These are phyloP conservation scores for Irpex sp. DNA, from an alignment of 1,284 basidiomycete genomes.

Conservation along the genomic window DNA sequence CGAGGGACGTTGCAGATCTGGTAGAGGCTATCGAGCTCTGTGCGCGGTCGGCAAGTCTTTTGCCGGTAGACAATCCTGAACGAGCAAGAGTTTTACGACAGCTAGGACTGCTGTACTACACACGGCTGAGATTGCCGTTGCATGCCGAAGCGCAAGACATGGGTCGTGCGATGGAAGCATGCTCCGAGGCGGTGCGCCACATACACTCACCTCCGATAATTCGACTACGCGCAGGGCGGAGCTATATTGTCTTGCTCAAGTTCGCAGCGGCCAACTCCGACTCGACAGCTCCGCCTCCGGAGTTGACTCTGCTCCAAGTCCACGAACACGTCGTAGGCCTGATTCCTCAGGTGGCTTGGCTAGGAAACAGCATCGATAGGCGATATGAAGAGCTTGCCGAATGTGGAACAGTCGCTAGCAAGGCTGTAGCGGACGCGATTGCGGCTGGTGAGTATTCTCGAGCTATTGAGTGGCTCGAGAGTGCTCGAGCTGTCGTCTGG, in stretches of 20 bases:
- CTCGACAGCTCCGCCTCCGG: not conserved
- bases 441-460: not conserved
- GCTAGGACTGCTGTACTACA: not conserved
- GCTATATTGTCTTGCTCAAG: not conserved
- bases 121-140: not conserved
- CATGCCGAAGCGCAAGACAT: not conserved
- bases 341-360: not conserved
- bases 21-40: not conserved
- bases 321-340: not conserved
- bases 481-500: not conserved
- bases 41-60: not conserved
- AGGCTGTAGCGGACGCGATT: not conserved
- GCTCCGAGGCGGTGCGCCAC: not conserved
- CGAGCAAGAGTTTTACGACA: not conserved
- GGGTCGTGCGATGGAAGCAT: not conserved
- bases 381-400: not conserved
- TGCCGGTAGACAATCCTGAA: not conserved
- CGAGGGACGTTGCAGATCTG: not conserved
- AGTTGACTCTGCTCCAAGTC: not conserved
- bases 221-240: not conserved
- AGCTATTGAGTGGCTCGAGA: not conserved
- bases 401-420: not conserved
- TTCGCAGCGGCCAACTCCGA: not conserved
- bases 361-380: not conserved
- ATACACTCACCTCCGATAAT: not conserved